A percentile compares a stretch with the other conserved stretches of the same genome.
phyloP scores from a whole-genome alignment of 2,329 filamentous ascomycete genomes.

The Sporothrix brunneoviolacea region DNA sequence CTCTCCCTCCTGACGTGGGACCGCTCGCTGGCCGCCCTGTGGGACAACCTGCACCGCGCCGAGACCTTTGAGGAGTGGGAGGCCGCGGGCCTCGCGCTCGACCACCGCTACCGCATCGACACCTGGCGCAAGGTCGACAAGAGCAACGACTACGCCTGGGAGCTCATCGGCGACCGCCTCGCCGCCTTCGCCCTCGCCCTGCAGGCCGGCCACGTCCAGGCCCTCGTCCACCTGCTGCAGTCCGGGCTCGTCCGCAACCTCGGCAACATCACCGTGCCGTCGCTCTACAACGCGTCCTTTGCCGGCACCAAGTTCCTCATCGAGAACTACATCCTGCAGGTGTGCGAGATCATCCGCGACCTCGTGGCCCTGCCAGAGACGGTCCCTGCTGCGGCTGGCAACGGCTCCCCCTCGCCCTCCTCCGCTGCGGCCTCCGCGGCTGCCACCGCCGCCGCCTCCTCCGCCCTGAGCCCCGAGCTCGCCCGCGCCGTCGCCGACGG shows the following conservation, averaged over 20 bases:
- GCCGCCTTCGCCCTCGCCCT: constrained; percentile 17
- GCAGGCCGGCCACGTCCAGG: constrained; percentile 56
- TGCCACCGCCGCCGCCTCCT: not conserved
- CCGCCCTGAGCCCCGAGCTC: constrained; percentile 14
- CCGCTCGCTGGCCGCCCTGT: constrained; percentile 31
- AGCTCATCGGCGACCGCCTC: constrained; percentile 71
- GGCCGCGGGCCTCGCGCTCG: constrained; percentile 73
- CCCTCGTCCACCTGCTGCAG: constrained; percentile 71
- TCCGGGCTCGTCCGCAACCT: constrained; percentile 76
- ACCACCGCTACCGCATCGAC: constrained; percentile 73
- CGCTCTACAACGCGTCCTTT: constrained; percentile 77
- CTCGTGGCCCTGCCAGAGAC: constrained; percentile 64
- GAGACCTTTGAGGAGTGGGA: constrained; percentile 80
- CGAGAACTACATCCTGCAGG: constrained; percentile 81
- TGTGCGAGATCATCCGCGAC: constrained; percentile 73
- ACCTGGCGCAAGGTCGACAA: constrained; percentile 71
- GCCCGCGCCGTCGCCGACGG: constrained; percentile 16
- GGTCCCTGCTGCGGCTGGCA: not conserved
- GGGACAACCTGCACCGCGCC: constrained; percentile 60
- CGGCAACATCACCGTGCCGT: constrained; percentile 80
- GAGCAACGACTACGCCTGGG: constrained; percentile 78
- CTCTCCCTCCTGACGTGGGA: constrained; percentile 9
- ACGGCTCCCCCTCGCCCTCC: no score
- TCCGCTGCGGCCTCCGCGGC: not conserved
- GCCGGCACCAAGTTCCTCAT: constrained; percentile 85